Conservation (phyloP, 1,284 basidiomycete genomes). For the Naganishia albida region DNA sequence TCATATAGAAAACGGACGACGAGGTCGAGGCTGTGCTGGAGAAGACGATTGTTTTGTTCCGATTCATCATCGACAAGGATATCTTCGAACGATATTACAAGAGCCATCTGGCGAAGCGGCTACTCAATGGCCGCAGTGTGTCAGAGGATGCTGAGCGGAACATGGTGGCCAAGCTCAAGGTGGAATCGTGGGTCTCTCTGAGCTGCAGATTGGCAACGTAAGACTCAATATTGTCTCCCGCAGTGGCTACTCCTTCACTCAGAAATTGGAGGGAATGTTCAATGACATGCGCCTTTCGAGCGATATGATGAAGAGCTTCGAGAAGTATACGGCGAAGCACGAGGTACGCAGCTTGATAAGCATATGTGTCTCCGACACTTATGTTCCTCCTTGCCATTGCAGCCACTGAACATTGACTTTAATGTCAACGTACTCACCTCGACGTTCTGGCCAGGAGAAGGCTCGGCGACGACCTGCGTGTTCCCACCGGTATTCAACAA, state of each 20-base stretch:
- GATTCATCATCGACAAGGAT: slow-evolving; percentile 93
- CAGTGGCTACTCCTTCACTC: slow-evolving; percentile 91
- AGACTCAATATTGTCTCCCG: neutral
- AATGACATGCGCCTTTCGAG: slow-evolving; percentile 90
- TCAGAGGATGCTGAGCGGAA: slow-evolving; percentile 97
- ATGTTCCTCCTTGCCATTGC: slow-evolving; percentile 18
- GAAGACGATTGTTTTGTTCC: slow-evolving; percentile 94
- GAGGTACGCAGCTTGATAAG: slow-evolving; percentile 55
- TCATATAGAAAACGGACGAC: slow-evolving; percentile 79
- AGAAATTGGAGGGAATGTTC: slow-evolving; percentile 99
- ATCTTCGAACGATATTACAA: slow-evolving; percentile 99
- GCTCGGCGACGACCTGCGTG: slow-evolving; percentile 64
- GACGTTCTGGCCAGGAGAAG: slow-evolving; percentile 79
- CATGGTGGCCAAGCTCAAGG: slow-evolving; percentile 97
- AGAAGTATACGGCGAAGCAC: slow-evolving; percentile 61
- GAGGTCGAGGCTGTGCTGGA: slow-evolving; percentile 88
- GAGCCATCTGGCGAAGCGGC: slow-evolving; percentile 86
- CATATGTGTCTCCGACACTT: neutral
- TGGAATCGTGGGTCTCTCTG: slow-evolving; percentile 62
- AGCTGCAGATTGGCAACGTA: too few species aligned
- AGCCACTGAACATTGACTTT: slow-evolving; percentile 74
- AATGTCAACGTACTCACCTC: slow-evolving; percentile 88
- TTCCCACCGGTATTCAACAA: slow-evolving; percentile 68
- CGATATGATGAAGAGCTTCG: slow-evolving; percentile 79
- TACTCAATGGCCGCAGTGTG: slow-evolving; percentile 81